A percentile compares a stretch with the other conserved stretches of the same genome.
phyloP scores from a whole-genome alignment of 73 alveolate genomes.

The Tetrahymena borealis region DNA sequence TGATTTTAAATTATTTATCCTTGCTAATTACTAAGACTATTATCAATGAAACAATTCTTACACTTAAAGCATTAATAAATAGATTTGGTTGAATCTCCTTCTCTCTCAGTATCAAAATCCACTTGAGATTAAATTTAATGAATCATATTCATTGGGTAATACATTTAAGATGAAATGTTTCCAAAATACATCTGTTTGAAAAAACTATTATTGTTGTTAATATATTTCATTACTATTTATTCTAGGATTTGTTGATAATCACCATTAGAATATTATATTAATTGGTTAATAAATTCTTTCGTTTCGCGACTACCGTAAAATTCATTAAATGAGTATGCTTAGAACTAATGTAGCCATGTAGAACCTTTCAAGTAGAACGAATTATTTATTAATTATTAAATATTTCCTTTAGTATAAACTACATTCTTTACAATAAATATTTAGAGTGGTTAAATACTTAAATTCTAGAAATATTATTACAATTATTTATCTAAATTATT shows the following conservation, averaged over 20 bases:
- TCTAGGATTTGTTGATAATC: background rate
- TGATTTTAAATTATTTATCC: background rate
- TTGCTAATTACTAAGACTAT: background rate
- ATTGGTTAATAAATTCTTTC: background rate
- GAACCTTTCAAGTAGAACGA: background rate
- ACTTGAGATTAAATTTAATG: background rate
- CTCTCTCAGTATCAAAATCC: background rate
- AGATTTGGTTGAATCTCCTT: background rate
- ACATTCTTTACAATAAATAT: background rate
- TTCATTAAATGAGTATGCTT: background rate
- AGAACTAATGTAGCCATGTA: background rate
- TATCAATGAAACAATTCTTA: background rate
- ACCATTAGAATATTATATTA: background rate
- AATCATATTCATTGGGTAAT: background rate
- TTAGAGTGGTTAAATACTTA: background rate
- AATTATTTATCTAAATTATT: background rate
- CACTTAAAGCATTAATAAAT: background rate
- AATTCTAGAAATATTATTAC: background rate
- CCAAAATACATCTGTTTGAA: background rate
- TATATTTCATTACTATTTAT: background rate
- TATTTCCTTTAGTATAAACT: background rate
- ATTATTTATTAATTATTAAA: background rate
- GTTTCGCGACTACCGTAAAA: background rate
- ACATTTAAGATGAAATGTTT: background rate
- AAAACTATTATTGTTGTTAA: background rate